Evolutionary conservation across 2,329 filamentous ascomycete genomes (phyloP).

Genomic region (Scleromitrula shiraiana): DNA sequence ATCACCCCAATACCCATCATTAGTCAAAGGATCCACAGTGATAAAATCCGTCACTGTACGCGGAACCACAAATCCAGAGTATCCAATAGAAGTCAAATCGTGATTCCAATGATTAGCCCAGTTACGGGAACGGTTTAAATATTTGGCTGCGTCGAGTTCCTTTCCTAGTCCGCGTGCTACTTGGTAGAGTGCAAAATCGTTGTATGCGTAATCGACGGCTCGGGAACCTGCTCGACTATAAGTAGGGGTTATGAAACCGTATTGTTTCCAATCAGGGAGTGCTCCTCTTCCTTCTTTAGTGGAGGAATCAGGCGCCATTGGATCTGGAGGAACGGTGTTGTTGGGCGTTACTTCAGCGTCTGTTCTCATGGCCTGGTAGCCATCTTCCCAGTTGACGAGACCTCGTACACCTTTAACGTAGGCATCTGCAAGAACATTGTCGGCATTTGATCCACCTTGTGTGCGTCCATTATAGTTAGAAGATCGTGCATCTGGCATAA

Average conservation of each 20-base stretch:
- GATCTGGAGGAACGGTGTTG: conserved; percentile 51
- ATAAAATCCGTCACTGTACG: conserved; percentile 39
- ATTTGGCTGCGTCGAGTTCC: conserved; percentile 1
- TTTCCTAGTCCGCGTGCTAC: conserved; percentile 43
- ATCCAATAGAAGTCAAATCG: conserved; percentile 47
- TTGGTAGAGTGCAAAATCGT: conserved; percentile 60
- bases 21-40: conserved; percentile 38
- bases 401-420: conserved; percentile 59
- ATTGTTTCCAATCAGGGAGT: conserved; percentile 57
- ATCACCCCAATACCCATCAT: conserved; percentile 47
- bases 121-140: conserved; percentile 39
- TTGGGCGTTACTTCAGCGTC: conserved; percentile 56
- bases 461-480: conserved; percentile 62
- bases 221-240: conserved; percentile 55
- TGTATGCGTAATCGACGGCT: conserved; percentile 58
- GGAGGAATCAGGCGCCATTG: conserved; percentile 44
- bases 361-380: conserved; percentile 54
- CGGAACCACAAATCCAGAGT: conserved; percentile 62
- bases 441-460: conserved; percentile 62
- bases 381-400: conserved; percentile 55
- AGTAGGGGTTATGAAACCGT: conserved; percentile 56
- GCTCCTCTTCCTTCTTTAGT: conserved; percentile 63
- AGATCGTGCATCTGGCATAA: conserved; percentile 56
- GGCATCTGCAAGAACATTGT: conserved; percentile 65
- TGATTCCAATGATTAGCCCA: conserved; percentile 69